These are phyloP conservation scores for Lactuca saligna DNA, from an alignment of 129 eudicot species.

Conservation along the genomic window DNA sequence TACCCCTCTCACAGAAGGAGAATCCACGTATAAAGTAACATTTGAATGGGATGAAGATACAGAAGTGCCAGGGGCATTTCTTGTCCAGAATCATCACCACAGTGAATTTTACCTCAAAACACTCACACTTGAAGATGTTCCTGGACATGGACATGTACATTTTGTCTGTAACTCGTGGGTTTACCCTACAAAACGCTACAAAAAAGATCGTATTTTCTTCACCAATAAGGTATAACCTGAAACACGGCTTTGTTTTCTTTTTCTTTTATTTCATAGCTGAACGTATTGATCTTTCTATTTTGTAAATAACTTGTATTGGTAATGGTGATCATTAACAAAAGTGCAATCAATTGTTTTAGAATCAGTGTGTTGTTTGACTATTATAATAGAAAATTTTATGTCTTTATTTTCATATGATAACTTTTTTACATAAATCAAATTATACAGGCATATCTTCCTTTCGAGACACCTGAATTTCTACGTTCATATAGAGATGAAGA, in stretches of 20 bases:
- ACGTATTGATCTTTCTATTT: too few relatives aligned
- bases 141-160: conserved; percentile 50
- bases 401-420: not conserved
- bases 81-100: conserved; percentile 42
- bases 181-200: conserved; percentile 44
- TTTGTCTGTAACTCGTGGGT: conserved; percentile 60
- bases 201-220: conserved; percentile 45
- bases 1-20: conserved; percentile 31
- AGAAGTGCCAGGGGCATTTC: conserved; percentile 45
- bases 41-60: conserved; percentile 44
- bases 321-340: too few relatives aligned
- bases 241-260: not conserved
- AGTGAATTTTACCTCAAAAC: conserved; percentile 50
- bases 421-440: not conserved
- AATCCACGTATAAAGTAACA: conserved; percentile 36
- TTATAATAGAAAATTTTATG: not conserved
- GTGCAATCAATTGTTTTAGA: not conserved
- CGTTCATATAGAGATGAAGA: conserved; percentile 47
- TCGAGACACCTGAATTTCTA: conserved; percentile 57
- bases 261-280: too few relatives aligned
- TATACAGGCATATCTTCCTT: conserved; percentile 61
- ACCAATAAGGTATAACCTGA: conserved; percentile 41
- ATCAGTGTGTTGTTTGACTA: not conserved
- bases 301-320: too few relatives aligned
- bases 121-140: conserved; percentile 49